Conservation (phyloP, 2,329 filamentous ascomycete species). For the Nemania serpens region DNA sequence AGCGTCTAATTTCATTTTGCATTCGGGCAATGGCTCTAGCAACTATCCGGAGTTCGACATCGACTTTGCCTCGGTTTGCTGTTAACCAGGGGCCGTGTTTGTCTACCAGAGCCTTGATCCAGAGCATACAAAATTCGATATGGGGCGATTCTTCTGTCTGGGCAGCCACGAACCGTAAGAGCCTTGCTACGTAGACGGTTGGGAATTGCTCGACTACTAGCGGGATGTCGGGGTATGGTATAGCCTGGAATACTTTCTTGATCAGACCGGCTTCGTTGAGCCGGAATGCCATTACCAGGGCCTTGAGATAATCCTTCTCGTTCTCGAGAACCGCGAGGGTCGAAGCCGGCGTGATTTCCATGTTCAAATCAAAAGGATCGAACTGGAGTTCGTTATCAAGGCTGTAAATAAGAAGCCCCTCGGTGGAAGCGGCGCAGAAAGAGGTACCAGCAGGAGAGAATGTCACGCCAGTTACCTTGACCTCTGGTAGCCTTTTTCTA, state of each 20-base stretch:
- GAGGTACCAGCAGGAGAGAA: constrained; percentile 88
- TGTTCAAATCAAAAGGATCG: constrained; percentile 94
- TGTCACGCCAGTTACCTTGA: constrained; percentile 80
- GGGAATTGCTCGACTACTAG: constrained; percentile 82
- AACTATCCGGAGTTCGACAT: constrained; percentile 82
- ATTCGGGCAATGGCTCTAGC: constrained; percentile 80
- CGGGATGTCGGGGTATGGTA: constrained; percentile 74
- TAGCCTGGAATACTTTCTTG: constrained; percentile 81
- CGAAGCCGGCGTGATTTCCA: constrained; percentile 87
- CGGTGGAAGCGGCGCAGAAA: constrained; percentile 94
- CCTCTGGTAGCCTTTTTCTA: constrained; percentile 76
- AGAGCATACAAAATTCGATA: constrained; percentile 91
- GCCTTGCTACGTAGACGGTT: constrained; percentile 79
- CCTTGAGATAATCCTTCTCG: constrained; percentile 84
- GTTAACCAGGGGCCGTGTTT: constrained; percentile 85
- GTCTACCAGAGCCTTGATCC: constrained; percentile 83
- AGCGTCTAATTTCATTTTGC: constrained; percentile 77
- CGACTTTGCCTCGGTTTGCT: constrained; percentile 77
- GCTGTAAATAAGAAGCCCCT: constrained; percentile 92
- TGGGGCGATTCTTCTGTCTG: constrained; percentile 91
- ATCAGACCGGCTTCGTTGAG: constrained; percentile 85
- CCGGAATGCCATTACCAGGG: constrained; percentile 95
- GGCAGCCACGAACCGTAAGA: constrained; percentile 84
- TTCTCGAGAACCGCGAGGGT: constrained; percentile 70
- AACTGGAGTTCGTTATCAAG: constrained; percentile 84